Evolutionary conservation across 176 grass and related monocot species (phyloP).

Genomic region (Oryza glumipatula): DNA sequence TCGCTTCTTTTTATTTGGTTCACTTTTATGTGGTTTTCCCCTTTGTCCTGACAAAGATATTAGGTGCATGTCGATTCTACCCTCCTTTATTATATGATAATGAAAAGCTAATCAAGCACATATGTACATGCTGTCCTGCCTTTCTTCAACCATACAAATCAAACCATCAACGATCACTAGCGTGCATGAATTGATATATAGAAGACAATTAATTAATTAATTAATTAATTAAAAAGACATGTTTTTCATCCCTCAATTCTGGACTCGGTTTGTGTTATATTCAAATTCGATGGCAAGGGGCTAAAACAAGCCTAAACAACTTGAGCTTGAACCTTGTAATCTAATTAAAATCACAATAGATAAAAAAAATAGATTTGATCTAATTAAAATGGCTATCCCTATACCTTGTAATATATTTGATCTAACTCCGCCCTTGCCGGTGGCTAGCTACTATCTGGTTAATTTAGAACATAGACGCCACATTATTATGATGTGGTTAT

Average conservation of each 20-base stretch:
- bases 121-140: neutral
- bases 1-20: neutral
- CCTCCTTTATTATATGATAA: neutral
- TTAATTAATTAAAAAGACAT: neutral
- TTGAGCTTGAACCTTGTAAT: neutral
- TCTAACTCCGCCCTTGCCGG: neutral
- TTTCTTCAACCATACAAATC: neutral
- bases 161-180: neutral
- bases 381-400: neutral
- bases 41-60: slow-evolving; percentile 14
- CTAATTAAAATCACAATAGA: no score
- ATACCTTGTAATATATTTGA: no score
- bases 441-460: slow-evolving; percentile 3
- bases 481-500: slow-evolving; percentile 29
- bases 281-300: no score
- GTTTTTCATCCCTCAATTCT: no score
- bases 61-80: neutral
- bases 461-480: slow-evolving; percentile 17
- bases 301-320: neutral
- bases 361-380: neutral
- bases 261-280: no score
- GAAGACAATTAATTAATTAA: neutral
- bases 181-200: neutral
- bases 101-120: neutral
- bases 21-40: neutral